Evolutionary conservation across 371 early-diverging fungal species (phyloP), one percentile per base, ranked within the genome.

Genomic region (Globomyces sp.): DNA sequence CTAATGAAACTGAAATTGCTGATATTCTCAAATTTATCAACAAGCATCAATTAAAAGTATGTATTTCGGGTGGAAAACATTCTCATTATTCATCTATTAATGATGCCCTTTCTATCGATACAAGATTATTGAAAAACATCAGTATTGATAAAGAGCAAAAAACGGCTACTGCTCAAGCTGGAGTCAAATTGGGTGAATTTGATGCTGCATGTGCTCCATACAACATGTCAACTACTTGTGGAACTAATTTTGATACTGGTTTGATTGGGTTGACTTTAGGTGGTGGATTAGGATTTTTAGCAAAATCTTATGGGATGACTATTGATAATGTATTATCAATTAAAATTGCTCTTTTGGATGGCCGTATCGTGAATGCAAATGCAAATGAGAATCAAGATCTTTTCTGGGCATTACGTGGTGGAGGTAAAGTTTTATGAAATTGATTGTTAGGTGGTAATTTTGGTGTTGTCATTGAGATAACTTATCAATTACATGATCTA

Each of bases 401-500:
- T 6, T 87, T 82, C 68, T 86, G 78, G 73, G 84, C 83, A 2
- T 67, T 86, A n/a, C 80, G 88, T 39, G 88, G 86, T 42, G 86
- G 84, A 2, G 86, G 86, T 9, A 79, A 24, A 0, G 24, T 24
- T 24, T 24, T 24, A 0, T 24, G 24, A 24, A 24, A 24, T 24
- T 24, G 24, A 24, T 24, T 24, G 24, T 24, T 24, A 24, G 24
- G 79, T 39, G 83, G 84, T 3, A 70, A 66, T 53, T 85, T 71
- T 68, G 88, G 84, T n/a, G 76, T 85, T 3, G 83, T 85, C 11
- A 82, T 80, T 4, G 60, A 71, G 6, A 40, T 55, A 40, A 60
- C 11, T 41, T 24, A 24, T 24, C 24, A 24, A 24, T 24, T 24
- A 24, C 24, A 24, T 24, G 24, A 24, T 24, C 24, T 24, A 24